Evolutionary conservation across 108 stramenopile species (phyloP).

Genomic region (Cyclotella choctawhatcheeana): DNA sequence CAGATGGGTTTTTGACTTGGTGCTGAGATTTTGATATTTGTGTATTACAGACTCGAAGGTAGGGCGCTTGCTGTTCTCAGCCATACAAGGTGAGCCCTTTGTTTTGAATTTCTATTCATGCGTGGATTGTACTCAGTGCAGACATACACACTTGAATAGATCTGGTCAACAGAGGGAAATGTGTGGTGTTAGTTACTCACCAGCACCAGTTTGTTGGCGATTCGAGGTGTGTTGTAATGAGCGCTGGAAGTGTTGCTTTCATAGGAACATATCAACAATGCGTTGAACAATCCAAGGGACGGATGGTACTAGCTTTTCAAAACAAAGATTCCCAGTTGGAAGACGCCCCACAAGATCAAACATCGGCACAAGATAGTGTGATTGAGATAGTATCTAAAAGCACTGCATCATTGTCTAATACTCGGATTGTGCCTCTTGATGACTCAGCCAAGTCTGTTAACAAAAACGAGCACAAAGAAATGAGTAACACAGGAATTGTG

Average conservation of each 20-base stretch:
- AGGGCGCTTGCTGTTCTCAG: constrained; percentile 82
- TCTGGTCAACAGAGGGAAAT: constrained; percentile 65
- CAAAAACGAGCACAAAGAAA: constrained; percentile 69
- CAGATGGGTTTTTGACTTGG: no score
- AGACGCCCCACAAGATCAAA: constrained; percentile 19
- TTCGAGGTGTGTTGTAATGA: constrained; percentile 77
- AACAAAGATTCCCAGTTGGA: constrained; percentile 23
- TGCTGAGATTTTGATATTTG: no score
- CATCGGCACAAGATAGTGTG: background rate
- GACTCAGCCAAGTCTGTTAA: constrained; percentile 9
- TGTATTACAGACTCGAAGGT: constrained; percentile 92
- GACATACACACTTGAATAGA: no score
- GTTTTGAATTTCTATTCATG: no score
- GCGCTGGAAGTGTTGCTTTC: constrained; percentile 61
- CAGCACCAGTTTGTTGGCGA: constrained; percentile 90
- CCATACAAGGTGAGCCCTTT: no score
- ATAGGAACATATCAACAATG: constrained; percentile 77
- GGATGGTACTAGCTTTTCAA: constrained; percentile 34
- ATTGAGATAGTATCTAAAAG: background rate
- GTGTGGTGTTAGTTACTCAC: constrained; percentile 91
- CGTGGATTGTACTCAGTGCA: no score
- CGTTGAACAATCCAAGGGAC: constrained; percentile 61
- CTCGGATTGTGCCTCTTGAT: background rate
- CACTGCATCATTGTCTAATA: background rate
- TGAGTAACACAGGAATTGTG: constrained; percentile 75